Conservation (phyloP, 2,329 filamentous ascomycete genomes). For the Thelonectria olida region DNA sequence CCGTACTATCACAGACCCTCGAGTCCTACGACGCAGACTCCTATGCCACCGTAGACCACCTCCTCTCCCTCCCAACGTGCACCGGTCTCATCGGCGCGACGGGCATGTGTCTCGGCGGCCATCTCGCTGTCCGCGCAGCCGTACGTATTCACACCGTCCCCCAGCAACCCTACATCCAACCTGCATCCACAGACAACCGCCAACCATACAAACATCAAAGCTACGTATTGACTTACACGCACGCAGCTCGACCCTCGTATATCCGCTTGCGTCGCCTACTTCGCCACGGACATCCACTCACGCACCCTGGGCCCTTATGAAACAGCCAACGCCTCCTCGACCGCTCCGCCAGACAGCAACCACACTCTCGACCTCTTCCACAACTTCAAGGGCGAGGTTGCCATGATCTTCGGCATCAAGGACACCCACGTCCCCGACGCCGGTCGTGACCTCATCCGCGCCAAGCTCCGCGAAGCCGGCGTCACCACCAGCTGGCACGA, state of each 20-base stretch:
- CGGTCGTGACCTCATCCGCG: conserved; percentile 84
- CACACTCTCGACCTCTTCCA: conserved; percentile 65
- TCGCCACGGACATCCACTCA: conserved; percentile 90
- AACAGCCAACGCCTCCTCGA: conserved; percentile 56
- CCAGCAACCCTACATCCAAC: not conserved
- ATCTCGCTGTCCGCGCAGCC: conserved; percentile 73
- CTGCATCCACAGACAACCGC: not conserved
- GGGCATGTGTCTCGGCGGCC: conserved; percentile 94
- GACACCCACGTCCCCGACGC: conserved; percentile 89
- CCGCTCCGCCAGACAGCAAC: conserved; percentile 49
- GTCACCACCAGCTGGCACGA: conserved; percentile 86
- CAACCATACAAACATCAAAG: not conserved
- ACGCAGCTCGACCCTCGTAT: conserved; percentile 76
- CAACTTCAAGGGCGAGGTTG: conserved; percentile 82
- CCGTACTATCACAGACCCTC: conserved; percentile 65
- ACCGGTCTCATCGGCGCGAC: conserved; percentile 82
- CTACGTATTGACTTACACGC: not conserved
- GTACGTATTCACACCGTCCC: conserved; percentile 47
- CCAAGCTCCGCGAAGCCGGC: conserved; percentile 80
- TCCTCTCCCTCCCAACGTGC: conserved; percentile 79
- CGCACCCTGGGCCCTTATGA: conserved; percentile 73
- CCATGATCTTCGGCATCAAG: conserved; percentile 91
- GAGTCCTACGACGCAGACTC: conserved; percentile 88
- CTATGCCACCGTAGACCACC: conserved; percentile 71
- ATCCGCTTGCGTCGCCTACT: conserved; percentile 83